phyloP scores from a whole-genome alignment of 805 yeast species.

The Pichia manshurica region DNA sequence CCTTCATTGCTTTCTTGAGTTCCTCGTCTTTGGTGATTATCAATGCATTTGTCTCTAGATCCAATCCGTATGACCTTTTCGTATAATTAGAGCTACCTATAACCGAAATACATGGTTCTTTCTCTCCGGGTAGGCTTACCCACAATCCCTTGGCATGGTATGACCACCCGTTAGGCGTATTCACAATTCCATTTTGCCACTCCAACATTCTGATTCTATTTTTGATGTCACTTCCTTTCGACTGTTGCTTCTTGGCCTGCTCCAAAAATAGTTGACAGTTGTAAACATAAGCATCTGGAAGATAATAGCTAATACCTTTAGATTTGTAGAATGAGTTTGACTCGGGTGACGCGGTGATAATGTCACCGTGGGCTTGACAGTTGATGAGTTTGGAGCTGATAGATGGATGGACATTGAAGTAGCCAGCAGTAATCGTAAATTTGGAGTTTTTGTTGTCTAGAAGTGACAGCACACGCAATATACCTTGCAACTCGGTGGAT shows the following conservation, averaged over 20 bases:
- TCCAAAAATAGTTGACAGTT: conserved; percentile 64
- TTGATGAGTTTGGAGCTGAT: conserved; percentile 53
- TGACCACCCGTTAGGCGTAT: conserved; percentile 85
- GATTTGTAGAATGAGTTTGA: conserved; percentile 93
- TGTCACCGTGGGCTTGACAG: conserved; percentile 55
- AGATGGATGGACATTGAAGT: conserved; percentile 83
- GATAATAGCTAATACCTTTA: conserved; percentile 67
- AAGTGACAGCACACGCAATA: conserved; percentile 54
- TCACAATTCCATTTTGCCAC: conserved; percentile 85
- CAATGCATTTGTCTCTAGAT: conserved; percentile 83
- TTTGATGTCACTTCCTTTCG: background rate
- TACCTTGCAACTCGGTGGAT: conserved; percentile 78
- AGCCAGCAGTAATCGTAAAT: conserved; percentile 95
- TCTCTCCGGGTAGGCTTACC: conserved; percentile 57
- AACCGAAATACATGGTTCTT: conserved; percentile 64
- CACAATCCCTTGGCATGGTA: conserved; percentile 97
- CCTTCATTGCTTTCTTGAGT: conserved; percentile 50
- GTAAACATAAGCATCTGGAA: conserved; percentile 83
- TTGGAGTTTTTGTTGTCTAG: conserved; percentile 48
- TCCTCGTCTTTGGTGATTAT: conserved; percentile 62
- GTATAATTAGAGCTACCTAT: conserved; percentile 95
- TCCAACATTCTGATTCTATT: conserved; percentile 57
- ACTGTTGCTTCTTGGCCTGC: conserved; percentile 33
- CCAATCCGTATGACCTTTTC: conserved; percentile 78
- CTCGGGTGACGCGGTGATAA: conserved; percentile 87